phyloP scores from a whole-genome alignment of 306 rosid genomes.

The Castanea sativa region DNA sequence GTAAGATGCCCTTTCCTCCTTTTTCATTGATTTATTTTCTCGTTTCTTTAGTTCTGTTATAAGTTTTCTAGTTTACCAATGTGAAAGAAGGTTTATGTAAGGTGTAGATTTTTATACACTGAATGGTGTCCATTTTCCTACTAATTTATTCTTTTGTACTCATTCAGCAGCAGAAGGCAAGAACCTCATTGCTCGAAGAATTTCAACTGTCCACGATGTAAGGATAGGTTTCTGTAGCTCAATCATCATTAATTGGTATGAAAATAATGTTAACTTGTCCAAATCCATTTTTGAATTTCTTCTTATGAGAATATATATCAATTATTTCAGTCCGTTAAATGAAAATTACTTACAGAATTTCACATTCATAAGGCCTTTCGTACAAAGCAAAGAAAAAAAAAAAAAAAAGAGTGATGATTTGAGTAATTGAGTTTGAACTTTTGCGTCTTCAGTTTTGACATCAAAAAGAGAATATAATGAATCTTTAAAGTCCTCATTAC shows the following conservation, averaged over 20 bases:
- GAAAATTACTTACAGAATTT: background rate
- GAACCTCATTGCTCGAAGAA: slow-evolving; percentile 55
- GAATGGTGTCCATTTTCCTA: background rate
- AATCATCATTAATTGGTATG: slow-evolving; percentile 10
- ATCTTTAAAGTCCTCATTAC: background rate
- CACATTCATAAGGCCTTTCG: too few species aligned
- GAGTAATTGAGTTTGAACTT: background rate
- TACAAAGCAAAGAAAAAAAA: background rate
- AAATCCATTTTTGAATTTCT: slow-evolving; percentile 5
- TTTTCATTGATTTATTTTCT: slow-evolving; percentile 19
- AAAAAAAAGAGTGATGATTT: background rate
- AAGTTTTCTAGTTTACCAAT: background rate
- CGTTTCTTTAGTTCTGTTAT: background rate
- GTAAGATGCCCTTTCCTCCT: slow-evolving; percentile 39
- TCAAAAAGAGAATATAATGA: background rate
- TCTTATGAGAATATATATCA: background rate
- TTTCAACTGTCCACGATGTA: slow-evolving; percentile 68
- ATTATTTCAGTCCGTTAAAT: background rate
- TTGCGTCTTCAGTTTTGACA: background rate
- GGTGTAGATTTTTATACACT: background rate
- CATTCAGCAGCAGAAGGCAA: slow-evolving; percentile 38
- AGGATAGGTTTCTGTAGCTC: slow-evolving; percentile 21
- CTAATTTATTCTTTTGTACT: slow-evolving; percentile 8
- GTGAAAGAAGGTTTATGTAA: background rate
- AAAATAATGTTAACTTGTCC: background rate